A percentile compares a stretch with the other conserved stretches of the same genome.
Evolutionary conservation across 2,329 filamentous ascomycete genomes (phyloP).

Genomic region (Dothiorella sarmentorum): DNA sequence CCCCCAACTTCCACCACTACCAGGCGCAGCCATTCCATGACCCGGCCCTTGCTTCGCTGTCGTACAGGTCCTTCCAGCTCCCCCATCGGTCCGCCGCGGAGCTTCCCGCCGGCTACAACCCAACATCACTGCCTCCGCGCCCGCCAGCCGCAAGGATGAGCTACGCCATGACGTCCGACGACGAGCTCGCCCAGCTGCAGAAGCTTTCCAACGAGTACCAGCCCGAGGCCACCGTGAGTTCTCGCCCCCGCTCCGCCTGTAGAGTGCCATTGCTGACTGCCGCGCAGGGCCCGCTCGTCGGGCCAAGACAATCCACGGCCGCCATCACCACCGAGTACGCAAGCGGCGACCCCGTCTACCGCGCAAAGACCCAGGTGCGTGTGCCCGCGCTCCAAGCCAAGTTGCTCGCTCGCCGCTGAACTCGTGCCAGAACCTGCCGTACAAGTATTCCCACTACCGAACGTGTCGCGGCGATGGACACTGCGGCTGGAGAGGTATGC

Average conservation of each 20-base stretch:
- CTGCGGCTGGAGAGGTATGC: slow-evolving; percentile 94
- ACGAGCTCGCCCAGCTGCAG: slow-evolving; percentile 60
- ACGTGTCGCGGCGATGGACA: slow-evolving; percentile 89
- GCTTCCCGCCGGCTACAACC: slow-evolving; percentile 32
- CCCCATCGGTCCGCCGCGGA: slow-evolving; percentile 41
- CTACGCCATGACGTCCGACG: slow-evolving; percentile 40
- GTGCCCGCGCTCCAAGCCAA: background rate
- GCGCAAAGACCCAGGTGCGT: slow-evolving; percentile 81
- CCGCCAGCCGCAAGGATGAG: slow-evolving; percentile 34
- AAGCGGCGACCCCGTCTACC: slow-evolving; percentile 78
- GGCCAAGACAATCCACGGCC: slow-evolving; percentile 71
- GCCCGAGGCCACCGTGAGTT: slow-evolving; percentile 54
- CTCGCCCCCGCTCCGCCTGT: slow-evolving; percentile 14
- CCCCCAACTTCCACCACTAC: slow-evolving; percentile 19
- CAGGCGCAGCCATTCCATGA: slow-evolving; percentile 21
- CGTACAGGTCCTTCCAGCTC: slow-evolving; percentile 37
- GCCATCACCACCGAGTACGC: slow-evolving; percentile 83
- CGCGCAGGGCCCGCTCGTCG: slow-evolving; percentile 76
- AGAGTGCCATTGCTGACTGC: slow-evolving; percentile 22
- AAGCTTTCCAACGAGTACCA: slow-evolving; percentile 60
- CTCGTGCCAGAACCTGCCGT: slow-evolving; percentile 65
- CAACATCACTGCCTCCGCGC: slow-evolving; percentile 17
- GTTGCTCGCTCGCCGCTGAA: background rate
- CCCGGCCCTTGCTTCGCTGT: slow-evolving; percentile 28
- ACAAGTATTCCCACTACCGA: slow-evolving; percentile 83